Conservation (phyloP, 257 asterid species). For the Nicotiana attenuata region DNA sequence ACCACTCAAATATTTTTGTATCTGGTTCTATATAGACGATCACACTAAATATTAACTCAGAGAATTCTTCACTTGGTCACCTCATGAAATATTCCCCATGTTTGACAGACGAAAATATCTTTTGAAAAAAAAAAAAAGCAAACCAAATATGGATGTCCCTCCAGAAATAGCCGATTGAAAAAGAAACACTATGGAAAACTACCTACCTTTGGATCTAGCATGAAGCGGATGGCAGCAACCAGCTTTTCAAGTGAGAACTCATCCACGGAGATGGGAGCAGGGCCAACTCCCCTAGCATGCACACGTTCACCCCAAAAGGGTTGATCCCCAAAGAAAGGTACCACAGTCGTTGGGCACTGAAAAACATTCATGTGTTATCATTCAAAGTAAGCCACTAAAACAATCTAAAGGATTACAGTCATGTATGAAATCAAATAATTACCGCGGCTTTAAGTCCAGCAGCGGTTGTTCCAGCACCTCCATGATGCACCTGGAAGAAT, state of each 20-base stretch:
- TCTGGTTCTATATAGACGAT: too few species aligned
- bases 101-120: too few species aligned
- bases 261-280: slow-evolving; percentile 77
- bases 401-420: background rate
- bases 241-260: slow-evolving; percentile 73
- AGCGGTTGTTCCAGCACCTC: slow-evolving; percentile 98
- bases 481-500: slow-evolving; percentile 74
- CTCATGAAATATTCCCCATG: too few species aligned
- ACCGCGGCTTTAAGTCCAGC: slow-evolving; percentile 96
- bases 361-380: background rate
- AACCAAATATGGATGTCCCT: background rate
- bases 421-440: slow-evolving; percentile 7
- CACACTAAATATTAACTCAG: too few species aligned
- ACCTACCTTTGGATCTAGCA: slow-evolving; percentile 62
- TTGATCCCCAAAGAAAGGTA: slow-evolving; percentile 96
- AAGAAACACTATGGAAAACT: background rate
- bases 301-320: slow-evolving; percentile 91
- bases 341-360: slow-evolving; percentile 84
- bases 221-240: slow-evolving; percentile 74
- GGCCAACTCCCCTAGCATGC: slow-evolving; percentile 85
- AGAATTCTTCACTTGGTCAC: too few species aligned
- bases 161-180: background rate
- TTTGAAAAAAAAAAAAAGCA: background rate
- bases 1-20: too few species aligned
- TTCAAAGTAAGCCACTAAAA: background rate